These are phyloP conservation scores for Senna tora DNA, from an alignment of 306 rosid genomes.

Conservation along the genomic window DNA sequence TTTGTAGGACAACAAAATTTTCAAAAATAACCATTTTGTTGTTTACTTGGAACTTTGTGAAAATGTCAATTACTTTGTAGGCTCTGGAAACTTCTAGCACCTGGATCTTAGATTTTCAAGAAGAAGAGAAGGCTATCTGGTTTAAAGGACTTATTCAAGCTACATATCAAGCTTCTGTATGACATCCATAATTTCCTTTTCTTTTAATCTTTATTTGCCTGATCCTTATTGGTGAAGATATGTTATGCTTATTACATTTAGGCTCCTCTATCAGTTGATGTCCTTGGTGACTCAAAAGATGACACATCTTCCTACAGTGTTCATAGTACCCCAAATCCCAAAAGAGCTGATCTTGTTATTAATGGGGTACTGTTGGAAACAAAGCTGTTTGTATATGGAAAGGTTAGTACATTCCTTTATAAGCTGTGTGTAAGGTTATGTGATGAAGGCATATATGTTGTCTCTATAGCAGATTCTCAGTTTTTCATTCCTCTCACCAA, in stretches of 20 bases:
- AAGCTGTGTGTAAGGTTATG: constrained; percentile 5
- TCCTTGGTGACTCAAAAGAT: constrained; percentile 52
- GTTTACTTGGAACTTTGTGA: constrained; percentile 6
- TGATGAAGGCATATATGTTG: neutral
- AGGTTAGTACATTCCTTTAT: constrained; percentile 53
- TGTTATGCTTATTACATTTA: constrained; percentile 42
- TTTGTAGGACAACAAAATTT: too few species aligned
- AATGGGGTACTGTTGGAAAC: constrained; percentile 81
- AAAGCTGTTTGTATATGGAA: constrained; percentile 77
- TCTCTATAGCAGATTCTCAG: neutral
- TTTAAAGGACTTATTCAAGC: constrained; percentile 80
- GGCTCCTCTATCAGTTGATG: constrained; percentile 66
- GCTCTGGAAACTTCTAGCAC: constrained; percentile 88
- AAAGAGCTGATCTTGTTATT: constrained; percentile 77
- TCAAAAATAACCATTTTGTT: neutral
- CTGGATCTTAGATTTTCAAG: constrained; percentile 75
- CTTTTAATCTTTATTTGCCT: constrained; percentile 23
- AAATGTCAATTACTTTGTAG: neutral
- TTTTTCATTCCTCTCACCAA: neutral
- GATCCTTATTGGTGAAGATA: constrained; percentile 10
- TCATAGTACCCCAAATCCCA: constrained; percentile 45
- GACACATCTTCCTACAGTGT: constrained; percentile 47
- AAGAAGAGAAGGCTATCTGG: constrained; percentile 75
- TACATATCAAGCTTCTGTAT: constrained; percentile 92
- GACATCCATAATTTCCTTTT: constrained; percentile 21